Conservation (phyloP, 306 rosid species). For the Ochetophila trinervis region DNA sequence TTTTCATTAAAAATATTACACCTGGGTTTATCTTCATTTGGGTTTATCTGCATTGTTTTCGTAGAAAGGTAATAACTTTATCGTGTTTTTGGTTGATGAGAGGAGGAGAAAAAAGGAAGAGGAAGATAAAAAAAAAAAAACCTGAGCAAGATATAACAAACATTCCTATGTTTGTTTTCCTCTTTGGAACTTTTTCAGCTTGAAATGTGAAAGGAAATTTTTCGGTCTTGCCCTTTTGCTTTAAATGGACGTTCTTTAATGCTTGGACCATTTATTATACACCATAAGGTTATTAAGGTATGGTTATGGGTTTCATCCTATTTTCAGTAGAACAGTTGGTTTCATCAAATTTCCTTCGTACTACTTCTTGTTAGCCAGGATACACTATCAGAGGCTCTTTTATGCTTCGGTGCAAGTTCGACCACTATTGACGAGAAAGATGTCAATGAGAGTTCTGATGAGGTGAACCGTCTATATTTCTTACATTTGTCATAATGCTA, state of each 20-base stretch:
- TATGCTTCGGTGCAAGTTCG: constrained; percentile 88
- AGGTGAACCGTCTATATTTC: no score
- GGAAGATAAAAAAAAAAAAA: background rate
- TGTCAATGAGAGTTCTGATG: constrained; percentile 30
- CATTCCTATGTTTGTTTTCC: no score
- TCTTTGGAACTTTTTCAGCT: no score
- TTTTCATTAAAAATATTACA: background rate
- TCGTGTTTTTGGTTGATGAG: background rate
- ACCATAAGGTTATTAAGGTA: no score
- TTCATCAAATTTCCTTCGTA: background rate
- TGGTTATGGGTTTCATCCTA: no score
- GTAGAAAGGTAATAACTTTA: background rate
- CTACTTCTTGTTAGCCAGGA: constrained; percentile 51
- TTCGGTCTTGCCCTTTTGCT: no score
- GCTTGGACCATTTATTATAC: no score
- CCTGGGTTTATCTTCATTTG: background rate
- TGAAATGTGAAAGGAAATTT: no score
- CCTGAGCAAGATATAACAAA: no score
- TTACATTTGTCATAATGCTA: no score
- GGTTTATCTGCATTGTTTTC: background rate
- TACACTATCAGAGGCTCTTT: constrained; percentile 73
- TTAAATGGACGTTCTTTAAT: no score
- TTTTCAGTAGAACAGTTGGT: no score
- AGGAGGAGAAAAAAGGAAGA: background rate
- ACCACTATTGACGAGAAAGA: constrained; percentile 54